Base-by-base conservation (phyloP, 805 yeast genomes). In the Ogataea degrootiae region DNA sequence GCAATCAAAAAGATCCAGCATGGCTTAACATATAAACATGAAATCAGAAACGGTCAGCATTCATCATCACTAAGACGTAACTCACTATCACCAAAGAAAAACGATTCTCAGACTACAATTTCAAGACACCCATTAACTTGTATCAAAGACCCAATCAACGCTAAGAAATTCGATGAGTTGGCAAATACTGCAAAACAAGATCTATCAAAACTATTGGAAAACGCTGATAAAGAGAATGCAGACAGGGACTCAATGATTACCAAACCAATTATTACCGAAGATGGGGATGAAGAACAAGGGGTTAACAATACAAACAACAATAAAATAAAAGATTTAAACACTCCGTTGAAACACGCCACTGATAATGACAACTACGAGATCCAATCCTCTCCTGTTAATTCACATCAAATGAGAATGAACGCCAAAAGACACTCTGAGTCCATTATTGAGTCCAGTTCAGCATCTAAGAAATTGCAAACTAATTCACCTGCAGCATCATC, bases 1-100 rank as follows among this genome's bases (percentile, higher is more conserved):
- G 42, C 42, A 11, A 49, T 61, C 31, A 59, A 58, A 22, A 68
- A 61, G 52, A 69, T 71, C 43, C 77, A 79, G 2, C 81, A 77
- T 55, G 82, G 82, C 0, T 57, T 77, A 35, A 57, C 69, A 2
- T 66, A 70, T 46, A 71, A 72, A 50, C 73, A 71, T 47, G 60
- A 61, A 38, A 52, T 49, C 2, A 48, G 61, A 40, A 53, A 56
- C 31, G 31, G 31, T 9, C 31, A 26, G 11, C 11, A 3, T 9
- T 9, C 31, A 26, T 26, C 31, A 33, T 53, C 58, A 11, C 26
- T 39, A 2, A 51, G 54, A 44, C 49, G 64, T 37, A 49, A 51
- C n/a, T 57, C 65, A 11, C 23, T 53, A 11, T 59, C 66, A 5
- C 62, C 63, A 6, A 42, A 50, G 47, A 54, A 52, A 40, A 48